Evolutionary conservation across 2,329 filamentous ascomycete species (phyloP).

Genomic region (Fusarium chaquense): DNA sequence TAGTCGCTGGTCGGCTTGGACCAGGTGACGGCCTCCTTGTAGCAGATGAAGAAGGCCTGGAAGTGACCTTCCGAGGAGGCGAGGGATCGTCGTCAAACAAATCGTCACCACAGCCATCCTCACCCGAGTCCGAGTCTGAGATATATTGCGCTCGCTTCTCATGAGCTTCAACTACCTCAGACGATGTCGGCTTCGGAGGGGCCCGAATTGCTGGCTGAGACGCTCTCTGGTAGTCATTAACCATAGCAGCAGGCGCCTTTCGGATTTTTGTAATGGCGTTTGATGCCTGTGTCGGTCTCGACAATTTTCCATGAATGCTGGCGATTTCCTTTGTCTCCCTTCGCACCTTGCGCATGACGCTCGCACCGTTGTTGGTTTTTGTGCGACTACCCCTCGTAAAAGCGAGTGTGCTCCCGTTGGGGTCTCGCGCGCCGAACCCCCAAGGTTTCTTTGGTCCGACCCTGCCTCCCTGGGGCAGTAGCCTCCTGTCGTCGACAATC

Average conservation of each 20-base stretch:
- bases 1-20: conserved; percentile 2
- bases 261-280: conserved; percentile 56
- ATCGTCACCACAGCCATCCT: conserved; percentile 18
- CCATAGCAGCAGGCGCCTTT: conserved; percentile 66
- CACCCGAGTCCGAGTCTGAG: conserved; percentile 55
- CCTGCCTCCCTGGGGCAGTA: conserved; percentile 58
- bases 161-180: conserved; percentile 48
- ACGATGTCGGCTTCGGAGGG: conserved; percentile 36
- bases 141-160: conserved; percentile 55
- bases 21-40: conserved; percentile 36
- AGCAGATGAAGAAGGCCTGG: conserved; percentile 33
- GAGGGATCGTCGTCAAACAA: conserved; percentile 42
- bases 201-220: conserved; percentile 53
- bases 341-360: conserved; percentile 67
- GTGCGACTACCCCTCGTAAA: conserved; percentile 64
- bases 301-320: conserved; percentile 60
- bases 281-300: conserved; percentile 49
- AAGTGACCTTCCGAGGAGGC: conserved; percentile 19
- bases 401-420: conserved; percentile 52
- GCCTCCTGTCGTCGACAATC: conserved; percentile 65
- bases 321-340: conserved; percentile 68
- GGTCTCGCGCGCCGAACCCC: conserved; percentile 47
- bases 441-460: conserved; percentile 49
- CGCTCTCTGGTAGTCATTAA: conserved; percentile 63
- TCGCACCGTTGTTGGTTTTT: conserved; percentile 64